A percentile compares a stretch with the other conserved stretches of the same genome.
Evolutionary conservation across 164 flowering plant species (phyloP).

Genomic region (Dillenia turbinata): DNA sequence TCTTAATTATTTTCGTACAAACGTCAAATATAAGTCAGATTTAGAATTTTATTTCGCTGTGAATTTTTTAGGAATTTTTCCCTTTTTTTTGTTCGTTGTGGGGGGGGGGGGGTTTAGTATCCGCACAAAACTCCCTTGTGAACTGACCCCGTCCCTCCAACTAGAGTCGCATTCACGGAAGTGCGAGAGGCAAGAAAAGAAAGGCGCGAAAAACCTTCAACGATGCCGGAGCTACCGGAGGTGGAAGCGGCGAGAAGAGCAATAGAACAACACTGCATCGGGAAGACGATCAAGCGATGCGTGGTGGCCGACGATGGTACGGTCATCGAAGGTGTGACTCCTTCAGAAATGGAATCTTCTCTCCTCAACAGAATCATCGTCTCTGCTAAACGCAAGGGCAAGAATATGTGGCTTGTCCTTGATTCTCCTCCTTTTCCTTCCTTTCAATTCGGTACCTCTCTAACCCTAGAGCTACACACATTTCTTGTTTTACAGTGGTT

Average conservation of each 20-base stretch:
- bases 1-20: too few species aligned
- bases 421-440: constrained; percentile 94
- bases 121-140: too few species aligned
- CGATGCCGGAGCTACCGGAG: constrained; percentile 97
- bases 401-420: constrained; percentile 88
- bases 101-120: too few species aligned
- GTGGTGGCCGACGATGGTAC: constrained; percentile 73
- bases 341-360: constrained; percentile 61
- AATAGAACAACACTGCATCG: constrained; percentile 58
- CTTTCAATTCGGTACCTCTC: constrained; percentile 75
- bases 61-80: too few species aligned
- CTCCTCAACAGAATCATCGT: constrained; percentile 71
- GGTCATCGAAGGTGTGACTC: constrained; percentile 79
- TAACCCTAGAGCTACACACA: neutral
- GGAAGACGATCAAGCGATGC: constrained; percentile 59
- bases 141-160: too few species aligned
- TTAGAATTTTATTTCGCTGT: too few species aligned
- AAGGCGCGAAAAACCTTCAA: constrained; percentile 17
- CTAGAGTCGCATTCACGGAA: too few species aligned
- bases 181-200: neutral
- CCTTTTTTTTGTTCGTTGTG: too few species aligned
- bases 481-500: neutral
- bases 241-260: constrained; percentile 96
- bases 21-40: too few species aligned
- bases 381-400: constrained; percentile 86